Percentiles rank a stretch among this genome's conserved stretches.
phyloP scores from a whole-genome alignment of 1,284 basidiomycete species.

The Trichosporon sp. region DNA sequence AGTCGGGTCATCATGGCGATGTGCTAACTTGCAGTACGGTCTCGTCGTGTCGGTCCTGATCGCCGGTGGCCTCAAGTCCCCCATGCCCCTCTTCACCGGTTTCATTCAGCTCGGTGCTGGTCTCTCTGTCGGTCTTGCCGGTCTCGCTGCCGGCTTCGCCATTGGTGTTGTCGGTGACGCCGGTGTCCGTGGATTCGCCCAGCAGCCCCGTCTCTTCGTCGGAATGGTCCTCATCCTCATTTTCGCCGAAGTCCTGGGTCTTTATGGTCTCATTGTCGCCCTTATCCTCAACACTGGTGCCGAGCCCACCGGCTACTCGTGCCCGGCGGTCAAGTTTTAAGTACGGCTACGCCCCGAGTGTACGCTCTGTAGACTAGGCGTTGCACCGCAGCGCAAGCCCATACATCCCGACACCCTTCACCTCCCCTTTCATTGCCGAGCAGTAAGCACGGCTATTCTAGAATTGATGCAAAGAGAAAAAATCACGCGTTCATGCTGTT shows the following conservation, averaged over 20 bases:
- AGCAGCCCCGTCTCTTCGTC: constrained; percentile 90
- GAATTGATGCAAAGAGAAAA: constrained; percentile 4
- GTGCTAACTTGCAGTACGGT: constrained; percentile 59
- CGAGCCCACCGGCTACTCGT: constrained; percentile 30
- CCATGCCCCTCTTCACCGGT: constrained; percentile 69
- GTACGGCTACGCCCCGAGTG: not conserved
- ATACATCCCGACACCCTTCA: not conserved
- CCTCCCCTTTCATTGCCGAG: not conserved
- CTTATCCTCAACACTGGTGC: constrained; percentile 56
- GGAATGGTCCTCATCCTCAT: constrained; percentile 77
- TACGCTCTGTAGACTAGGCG: not conserved
- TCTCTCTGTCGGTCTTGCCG: constrained; percentile 73
- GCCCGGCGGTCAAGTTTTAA: constrained; percentile 10
- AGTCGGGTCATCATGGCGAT: constrained; percentile 10
- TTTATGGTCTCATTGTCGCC: constrained; percentile 57
- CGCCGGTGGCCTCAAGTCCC: constrained; percentile 58
- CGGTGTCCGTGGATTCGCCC: constrained; percentile 81
- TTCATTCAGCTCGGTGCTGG: constrained; percentile 88
- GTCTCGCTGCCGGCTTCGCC: constrained; percentile 84
- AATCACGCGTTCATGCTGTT: not conserved
- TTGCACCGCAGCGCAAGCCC: not conserved
- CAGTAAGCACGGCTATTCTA: not conserved
- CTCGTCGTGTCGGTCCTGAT: constrained; percentile 89
- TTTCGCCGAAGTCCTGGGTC: constrained; percentile 82
- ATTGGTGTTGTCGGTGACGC: constrained; percentile 96